Percentiles rank a stretch among this genome's conserved stretches.
These are phyloP conservation scores for Ganoderma boninense DNA, from an alignment of 1,284 basidiomycete genomes.

Conservation along the genomic window DNA sequence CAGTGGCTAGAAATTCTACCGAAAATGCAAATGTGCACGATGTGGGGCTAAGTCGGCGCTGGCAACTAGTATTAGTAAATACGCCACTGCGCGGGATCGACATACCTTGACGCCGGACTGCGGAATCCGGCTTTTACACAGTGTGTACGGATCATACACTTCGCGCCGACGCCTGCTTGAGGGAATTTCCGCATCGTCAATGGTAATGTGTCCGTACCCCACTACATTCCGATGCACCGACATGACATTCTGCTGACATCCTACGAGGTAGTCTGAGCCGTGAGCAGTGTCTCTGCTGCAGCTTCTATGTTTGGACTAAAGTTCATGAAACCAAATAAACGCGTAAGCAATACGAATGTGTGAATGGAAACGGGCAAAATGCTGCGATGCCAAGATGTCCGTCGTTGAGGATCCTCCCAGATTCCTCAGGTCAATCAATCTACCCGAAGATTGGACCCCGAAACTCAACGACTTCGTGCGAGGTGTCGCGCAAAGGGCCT, in stretches of 20 bases:
- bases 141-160: not conserved
- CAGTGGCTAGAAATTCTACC: not conserved
- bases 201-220: not conserved
- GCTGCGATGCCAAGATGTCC: constrained; percentile 1
- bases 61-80: not conserved
- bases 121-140: not conserved
- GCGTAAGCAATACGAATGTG: constrained; percentile 4
- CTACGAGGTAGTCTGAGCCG: constrained; percentile 27
- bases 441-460: not conserved
- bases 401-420: not conserved
- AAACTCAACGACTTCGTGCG: not conserved
- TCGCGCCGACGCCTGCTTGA: not conserved
- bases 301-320: constrained; percentile 77
- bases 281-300: constrained; percentile 82
- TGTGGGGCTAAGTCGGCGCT: not conserved
- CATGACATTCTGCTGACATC: not conserved
- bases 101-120: not conserved
- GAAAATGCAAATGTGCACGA: not conserved
- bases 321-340: constrained; percentile 4
- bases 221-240: not conserved
- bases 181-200: not conserved
- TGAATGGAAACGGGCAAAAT: not conserved
- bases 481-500: constrained; percentile 1
- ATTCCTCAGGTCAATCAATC: constrained; percentile 3
- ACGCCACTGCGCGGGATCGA: not conserved